These are phyloP conservation scores for Pulveroboletus sp. DNA, from an alignment of 768 basidiomycete species.

Conservation along the genomic window DNA sequence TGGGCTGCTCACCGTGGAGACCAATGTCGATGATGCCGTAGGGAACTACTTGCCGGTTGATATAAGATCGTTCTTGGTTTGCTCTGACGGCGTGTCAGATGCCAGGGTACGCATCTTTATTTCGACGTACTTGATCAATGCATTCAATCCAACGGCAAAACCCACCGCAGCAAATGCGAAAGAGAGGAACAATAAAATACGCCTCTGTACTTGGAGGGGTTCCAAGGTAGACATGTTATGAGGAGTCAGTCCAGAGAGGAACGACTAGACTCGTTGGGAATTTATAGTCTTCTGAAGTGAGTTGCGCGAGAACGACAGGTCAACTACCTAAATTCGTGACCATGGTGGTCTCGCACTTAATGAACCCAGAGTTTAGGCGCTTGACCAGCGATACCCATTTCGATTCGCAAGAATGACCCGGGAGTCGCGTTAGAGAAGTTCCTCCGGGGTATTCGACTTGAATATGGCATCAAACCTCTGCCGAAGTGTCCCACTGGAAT, in stretches of 20 bases:
- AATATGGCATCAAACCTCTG: too few species aligned
- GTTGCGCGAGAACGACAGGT: neutral
- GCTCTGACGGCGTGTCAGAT: constrained; percentile 6
- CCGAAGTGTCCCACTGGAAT: too few species aligned
- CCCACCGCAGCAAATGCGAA: constrained; percentile 29
- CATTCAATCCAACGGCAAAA: constrained; percentile 16
- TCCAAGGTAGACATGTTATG: constrained; percentile 6
- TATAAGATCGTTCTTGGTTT: constrained; percentile 10
- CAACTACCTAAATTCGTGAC: neutral
- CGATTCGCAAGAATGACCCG: constrained; percentile 1
- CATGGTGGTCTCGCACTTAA: neutral
- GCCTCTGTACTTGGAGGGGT: constrained; percentile 7
- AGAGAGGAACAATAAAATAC: constrained; percentile 28
- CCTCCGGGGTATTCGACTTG: too few species aligned
- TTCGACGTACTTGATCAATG: constrained; percentile 18
- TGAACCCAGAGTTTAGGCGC: neutral
- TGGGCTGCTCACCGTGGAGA: constrained; percentile 10
- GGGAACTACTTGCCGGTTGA: constrained; percentile 10
- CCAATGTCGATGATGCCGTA: constrained; percentile 6
- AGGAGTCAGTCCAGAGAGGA: neutral
- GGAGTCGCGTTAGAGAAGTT: neutral
- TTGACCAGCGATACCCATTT: too few species aligned
- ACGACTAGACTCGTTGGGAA: neutral
- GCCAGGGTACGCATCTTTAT: neutral
- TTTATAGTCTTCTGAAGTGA: neutral